These are phyloP conservation scores for Neofusicoccum ribis DNA, from an alignment of 2,329 filamentous ascomycete species.

Conservation along the genomic window DNA sequence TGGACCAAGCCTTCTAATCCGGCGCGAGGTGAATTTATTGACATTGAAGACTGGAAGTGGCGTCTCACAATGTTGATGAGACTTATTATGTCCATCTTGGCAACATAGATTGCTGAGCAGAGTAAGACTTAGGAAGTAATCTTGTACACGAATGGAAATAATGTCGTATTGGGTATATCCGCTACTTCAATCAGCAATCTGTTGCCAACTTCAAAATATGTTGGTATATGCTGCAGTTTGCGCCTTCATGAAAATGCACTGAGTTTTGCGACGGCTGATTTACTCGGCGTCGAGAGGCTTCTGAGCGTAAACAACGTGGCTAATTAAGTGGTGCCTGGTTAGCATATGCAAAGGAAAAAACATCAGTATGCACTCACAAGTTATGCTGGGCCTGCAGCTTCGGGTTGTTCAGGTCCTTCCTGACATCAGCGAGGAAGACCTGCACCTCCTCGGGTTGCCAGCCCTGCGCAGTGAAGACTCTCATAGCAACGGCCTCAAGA, in stretches of 20 bases:
- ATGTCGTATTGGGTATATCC: conserved; percentile 4
- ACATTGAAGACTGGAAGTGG: too few species aligned
- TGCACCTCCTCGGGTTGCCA: conserved; percentile 23
- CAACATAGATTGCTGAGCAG: not conserved
- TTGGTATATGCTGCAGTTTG: not conserved
- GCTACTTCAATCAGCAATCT: not conserved
- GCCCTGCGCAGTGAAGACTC: conserved; percentile 23
- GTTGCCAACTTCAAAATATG: not conserved
- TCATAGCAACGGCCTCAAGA: conserved; percentile 20
- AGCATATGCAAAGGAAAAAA: not conserved
- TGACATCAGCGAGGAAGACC: conserved; percentile 22
- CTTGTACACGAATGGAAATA: not conserved
- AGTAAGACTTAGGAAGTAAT: too few species aligned
- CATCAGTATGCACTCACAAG: not conserved
- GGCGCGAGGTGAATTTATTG: too few species aligned
- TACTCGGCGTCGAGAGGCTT: conserved; percentile 9
- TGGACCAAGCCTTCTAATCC: too few species aligned
- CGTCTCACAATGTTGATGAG: too few species aligned
- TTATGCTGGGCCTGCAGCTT: conserved; percentile 21
- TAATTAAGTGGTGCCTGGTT: not conserved
- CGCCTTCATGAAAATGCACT: not conserved
- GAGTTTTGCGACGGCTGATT: not conserved
- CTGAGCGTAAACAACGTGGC: conserved; percentile 16
- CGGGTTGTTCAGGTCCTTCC: conserved; percentile 20
- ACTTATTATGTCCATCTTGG: too few species aligned